These are phyloP conservation scores for Cladosporium velox DNA, from an alignment of 2,329 filamentous ascomycete genomes.

Conservation along the genomic window DNA sequence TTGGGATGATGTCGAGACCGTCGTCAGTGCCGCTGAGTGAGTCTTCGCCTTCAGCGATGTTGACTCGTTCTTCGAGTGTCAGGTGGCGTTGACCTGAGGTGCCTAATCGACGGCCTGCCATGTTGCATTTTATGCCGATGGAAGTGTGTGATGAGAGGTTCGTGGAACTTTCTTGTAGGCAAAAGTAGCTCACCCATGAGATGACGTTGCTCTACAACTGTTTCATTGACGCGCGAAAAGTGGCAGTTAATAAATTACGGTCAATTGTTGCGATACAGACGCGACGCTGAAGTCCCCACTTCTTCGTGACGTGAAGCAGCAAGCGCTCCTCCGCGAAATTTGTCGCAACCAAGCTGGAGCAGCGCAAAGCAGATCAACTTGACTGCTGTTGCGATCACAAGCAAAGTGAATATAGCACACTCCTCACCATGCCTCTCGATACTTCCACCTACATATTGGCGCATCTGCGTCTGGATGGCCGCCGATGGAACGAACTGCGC, in stretches of 20 bases:
- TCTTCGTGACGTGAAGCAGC: constrained; percentile 4
- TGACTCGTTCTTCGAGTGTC: constrained; percentile 24
- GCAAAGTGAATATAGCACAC: background rate
- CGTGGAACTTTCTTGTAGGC: background rate
- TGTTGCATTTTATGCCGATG: constrained; percentile 22
- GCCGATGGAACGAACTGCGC: constrained; percentile 96
- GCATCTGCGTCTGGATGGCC: constrained; percentile 67
- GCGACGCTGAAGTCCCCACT: constrained; percentile 5
- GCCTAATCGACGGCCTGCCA: constrained; percentile 23
- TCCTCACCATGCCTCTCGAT: constrained; percentile 80
- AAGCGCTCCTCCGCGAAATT: constrained; percentile 1
- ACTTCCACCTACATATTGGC: constrained; percentile 88
- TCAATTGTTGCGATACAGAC: background rate
- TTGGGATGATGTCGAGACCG: constrained; percentile 23
- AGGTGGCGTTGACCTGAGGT: constrained; percentile 18
- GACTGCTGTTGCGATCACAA: background rate
- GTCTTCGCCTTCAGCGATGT: constrained; percentile 27
- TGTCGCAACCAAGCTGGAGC: background rate
- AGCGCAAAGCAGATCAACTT: background rate
- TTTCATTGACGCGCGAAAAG: background rate
- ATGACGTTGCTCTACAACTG: background rate
- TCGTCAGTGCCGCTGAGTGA: constrained; percentile 23
- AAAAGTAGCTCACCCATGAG: background rate
- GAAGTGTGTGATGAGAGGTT: background rate
- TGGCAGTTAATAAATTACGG: background rate